A percentile compares a stretch with the other conserved stretches of the same genome.
These are phyloP conservation scores for Syzygium oleosum DNA, from an alignment of 345 rosid genomes.

Conservation along the genomic window DNA sequence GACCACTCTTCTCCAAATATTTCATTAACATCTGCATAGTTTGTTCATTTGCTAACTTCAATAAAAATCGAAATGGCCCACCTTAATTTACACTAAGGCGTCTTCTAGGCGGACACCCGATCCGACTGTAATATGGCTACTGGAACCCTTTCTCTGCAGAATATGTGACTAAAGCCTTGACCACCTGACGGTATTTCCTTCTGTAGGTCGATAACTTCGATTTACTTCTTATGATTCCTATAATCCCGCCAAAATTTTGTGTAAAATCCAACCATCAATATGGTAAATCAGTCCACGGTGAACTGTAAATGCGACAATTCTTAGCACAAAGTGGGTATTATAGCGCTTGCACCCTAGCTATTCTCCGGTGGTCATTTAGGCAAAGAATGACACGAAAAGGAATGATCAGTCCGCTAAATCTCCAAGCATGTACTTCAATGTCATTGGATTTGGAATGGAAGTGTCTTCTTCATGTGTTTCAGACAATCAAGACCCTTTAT, in stretches of 20 bases:
- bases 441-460: background rate
- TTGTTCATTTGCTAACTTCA: background rate
- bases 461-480: background rate
- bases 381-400: background rate
- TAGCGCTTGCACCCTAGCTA: background rate
- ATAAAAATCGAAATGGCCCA: background rate
- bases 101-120: constrained; percentile 20
- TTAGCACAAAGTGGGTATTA: background rate
- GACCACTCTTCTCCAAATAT: background rate
- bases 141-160: constrained; percentile 22
- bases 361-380: background rate
- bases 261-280: background rate
- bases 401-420: background rate
- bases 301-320: background rate
- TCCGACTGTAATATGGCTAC: constrained; percentile 22
- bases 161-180: constrained; percentile 46
- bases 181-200: constrained; percentile 55
- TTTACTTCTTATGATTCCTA: constrained; percentile 50
- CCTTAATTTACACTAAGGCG: constrained; percentile 3
- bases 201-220: constrained; percentile 71
- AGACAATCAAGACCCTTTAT: background rate
- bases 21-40: background rate
- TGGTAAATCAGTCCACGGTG: background rate
- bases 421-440: background rate
- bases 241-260: constrained; percentile 34